Evolutionary conservation across 805 yeast species (phyloP).

Genomic region (Candida xiaguanensis): DNA sequence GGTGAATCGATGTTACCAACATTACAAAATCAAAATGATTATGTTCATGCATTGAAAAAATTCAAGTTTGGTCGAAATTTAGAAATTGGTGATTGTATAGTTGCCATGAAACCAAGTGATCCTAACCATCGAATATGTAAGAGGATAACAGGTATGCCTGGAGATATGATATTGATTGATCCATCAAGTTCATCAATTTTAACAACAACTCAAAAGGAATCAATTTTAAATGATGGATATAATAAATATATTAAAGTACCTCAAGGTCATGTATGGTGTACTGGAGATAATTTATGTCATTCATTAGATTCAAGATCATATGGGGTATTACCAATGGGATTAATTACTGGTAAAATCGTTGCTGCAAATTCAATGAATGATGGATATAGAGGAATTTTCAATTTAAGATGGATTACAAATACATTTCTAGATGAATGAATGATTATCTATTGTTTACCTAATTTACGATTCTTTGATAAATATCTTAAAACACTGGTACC

Average conservation of each 20-base stretch:
- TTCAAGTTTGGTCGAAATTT: conserved; percentile 63
- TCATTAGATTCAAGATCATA: conserved; percentile 88
- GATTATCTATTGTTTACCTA: conserved; percentile 15
- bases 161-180: conserved; percentile 77
- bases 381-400: conserved; percentile 51
- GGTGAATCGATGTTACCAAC: conserved; percentile 98
- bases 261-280: conserved; percentile 93
- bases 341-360: conserved; percentile 81
- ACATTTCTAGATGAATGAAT: conserved; percentile 37
- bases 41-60: conserved; percentile 69
- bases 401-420: conserved; percentile 55
- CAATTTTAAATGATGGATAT: conserved; percentile 34
- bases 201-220: conserved; percentile 26
- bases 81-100: conserved; percentile 80
- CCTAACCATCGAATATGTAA: conserved; percentile 86
- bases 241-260: conserved; percentile 74
- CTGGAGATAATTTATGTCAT: conserved; percentile 89
- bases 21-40: conserved; percentile 67
- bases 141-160: conserved; percentile 94
- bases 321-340: conserved; percentile 84
- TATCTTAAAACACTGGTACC: conserved; percentile 67
- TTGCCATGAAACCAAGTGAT: conserved; percentile 86
- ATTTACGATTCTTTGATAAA: conserved; percentile 29
- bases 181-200: conserved; percentile 59
- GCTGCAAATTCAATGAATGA: conserved; percentile 58